phyloP scores from a whole-genome alignment of 768 basidiomycete species.

The Gelatoporia subvermispora region DNA sequence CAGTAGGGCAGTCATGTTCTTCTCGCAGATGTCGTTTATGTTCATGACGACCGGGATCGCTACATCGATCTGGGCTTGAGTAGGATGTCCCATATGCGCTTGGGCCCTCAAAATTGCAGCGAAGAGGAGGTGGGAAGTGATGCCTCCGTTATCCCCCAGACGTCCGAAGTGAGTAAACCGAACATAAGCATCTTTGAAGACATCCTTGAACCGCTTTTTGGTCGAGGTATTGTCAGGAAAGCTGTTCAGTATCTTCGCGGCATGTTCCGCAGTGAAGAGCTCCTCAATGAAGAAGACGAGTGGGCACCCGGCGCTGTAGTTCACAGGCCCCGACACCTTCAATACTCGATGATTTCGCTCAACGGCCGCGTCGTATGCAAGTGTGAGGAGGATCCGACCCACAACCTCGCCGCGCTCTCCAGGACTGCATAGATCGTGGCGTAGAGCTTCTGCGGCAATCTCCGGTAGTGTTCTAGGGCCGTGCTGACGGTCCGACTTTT shows the following conservation, averaged over 20 bases:
- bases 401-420: slow-evolving; percentile 23
- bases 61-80: slow-evolving; percentile 14
- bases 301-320: background rate
- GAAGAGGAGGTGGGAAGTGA: slow-evolving; percentile 14
- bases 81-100: slow-evolving; percentile 2
- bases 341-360: background rate
- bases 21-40: slow-evolving; percentile 3
- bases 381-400: slow-evolving; percentile 18
- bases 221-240: slow-evolving; percentile 18
- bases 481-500: no score
- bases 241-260: slow-evolving; percentile 13
- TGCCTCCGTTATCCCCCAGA: slow-evolving; percentile 17
- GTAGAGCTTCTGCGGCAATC: no score
- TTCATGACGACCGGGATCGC: slow-evolving; percentile 25
- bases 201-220: slow-evolving; percentile 7
- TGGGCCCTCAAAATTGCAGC: slow-evolving; percentile 17
- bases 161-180: slow-evolving; percentile 30
- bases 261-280: slow-evolving; percentile 14
- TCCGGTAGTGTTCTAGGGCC: no score
- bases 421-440: background rate
- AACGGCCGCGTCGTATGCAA: slow-evolving; percentile 19
- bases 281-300: background rate
- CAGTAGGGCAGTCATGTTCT: slow-evolving; percentile 13
- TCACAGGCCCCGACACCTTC: background rate
- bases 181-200: slow-evolving; percentile 22